Base-by-base conservation (phyloP, 768 basidiomycete genomes). In the Fomitopsis serialis region DNA sequence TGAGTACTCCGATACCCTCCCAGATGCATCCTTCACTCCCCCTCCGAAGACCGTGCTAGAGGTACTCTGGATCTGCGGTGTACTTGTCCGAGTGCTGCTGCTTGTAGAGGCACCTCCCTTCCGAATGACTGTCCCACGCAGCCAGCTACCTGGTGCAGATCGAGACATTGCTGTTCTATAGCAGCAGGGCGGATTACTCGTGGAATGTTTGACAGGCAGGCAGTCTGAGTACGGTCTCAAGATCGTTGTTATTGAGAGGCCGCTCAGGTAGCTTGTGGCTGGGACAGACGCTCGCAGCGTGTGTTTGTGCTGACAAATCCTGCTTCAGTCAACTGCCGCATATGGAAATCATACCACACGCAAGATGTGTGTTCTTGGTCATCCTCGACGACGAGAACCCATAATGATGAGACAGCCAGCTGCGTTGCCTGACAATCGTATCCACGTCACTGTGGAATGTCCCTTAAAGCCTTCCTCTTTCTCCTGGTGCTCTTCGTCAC, bases 21-120 rank as follows among this genome's bases (percentile, higher is more conserved):
- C 91, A 23, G 91, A 89, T 0, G 82, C 76, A 77, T 93, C 90
- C 66, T 92, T 92, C 59, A 93, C 85, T 17, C 90, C 90, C 21
- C 90, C 90, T 27, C 85, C 86, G 61, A 86, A 91, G 60, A 89
- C 72, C 0, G 85, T 89, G 0, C 79, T 70, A 1, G 89, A 87
- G 0, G 89, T 87, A 58, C 81, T 83, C 63, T 85, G 85, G 6
- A 87, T 72, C 58, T 84, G 79, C 2, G 82, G 85, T 0, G 87
- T 88, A 11, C 74, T 79, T 4, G 82, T 80, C 17, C 87, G 82
- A 2, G 86, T 76, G 17, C 76, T 74, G 13, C 77, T 63, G 22
- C 74, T 53, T 5, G 70, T 64, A 12, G 77, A 57, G 21, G 48
- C 48, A 1, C 63, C 81, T 5, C 81, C 80, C 67, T 87, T 91